These are phyloP conservation scores for Suillus americanus DNA, from an alignment of 768 basidiomycete species.

Conservation along the genomic window DNA sequence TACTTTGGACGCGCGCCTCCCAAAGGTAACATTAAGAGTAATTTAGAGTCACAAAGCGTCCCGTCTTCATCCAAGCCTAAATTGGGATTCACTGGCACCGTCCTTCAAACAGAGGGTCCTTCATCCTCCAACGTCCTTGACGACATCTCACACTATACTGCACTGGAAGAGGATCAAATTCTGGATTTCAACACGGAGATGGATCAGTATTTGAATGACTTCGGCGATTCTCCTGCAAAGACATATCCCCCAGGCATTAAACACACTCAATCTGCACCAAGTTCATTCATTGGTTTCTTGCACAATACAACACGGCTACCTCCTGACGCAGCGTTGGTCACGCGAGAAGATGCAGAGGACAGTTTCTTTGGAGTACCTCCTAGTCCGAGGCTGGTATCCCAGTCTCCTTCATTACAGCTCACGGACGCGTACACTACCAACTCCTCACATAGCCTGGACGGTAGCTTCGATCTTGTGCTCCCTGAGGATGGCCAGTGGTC, in stretches of 20 bases:
- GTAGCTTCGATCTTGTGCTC: conserved; percentile 10
- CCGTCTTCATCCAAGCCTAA: background rate
- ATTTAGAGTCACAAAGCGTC: background rate
- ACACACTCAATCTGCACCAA: conserved; percentile 11
- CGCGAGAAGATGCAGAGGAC: conserved; percentile 10
- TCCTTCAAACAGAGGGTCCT: background rate
- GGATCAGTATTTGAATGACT: conserved; percentile 27
- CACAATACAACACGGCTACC: conserved; percentile 10
- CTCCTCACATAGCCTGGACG: conserved; percentile 5
- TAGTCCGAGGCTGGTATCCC: conserved; percentile 17
- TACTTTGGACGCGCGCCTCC: background rate
- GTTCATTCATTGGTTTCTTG: conserved; percentile 8
- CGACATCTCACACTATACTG: background rate
- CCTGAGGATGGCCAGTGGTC: conserved; percentile 7
- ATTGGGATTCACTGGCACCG: background rate
- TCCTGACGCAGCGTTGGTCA: conserved; percentile 7
- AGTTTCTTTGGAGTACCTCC: conserved; percentile 30
- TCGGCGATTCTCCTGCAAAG: conserved; percentile 23
- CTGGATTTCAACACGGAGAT: conserved; percentile 24
- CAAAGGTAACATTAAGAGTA: background rate
- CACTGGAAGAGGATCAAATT: background rate
- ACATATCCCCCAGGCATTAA: background rate
- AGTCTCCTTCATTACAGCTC: conserved; percentile 1
- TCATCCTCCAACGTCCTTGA: background rate
- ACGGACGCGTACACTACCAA: background rate